Conservation (phyloP, 1,284 basidiomycete species). For the Cerioporus squamosus region DNA sequence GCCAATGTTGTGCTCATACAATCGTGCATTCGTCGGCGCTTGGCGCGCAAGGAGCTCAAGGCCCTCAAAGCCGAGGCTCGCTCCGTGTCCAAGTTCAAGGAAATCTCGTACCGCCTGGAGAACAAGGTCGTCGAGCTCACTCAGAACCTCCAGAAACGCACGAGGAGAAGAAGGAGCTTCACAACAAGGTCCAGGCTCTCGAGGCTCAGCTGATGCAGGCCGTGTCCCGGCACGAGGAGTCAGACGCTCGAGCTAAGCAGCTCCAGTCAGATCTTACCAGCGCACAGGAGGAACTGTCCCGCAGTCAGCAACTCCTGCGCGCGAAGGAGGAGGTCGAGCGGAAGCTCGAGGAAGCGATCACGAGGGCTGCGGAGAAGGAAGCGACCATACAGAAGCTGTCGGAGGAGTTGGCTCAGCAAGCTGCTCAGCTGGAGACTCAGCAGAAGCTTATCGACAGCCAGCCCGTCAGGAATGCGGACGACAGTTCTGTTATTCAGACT, state of each 20-base stretch:
- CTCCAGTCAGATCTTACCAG: conserved; percentile 75
- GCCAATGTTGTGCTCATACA: conserved; percentile 86
- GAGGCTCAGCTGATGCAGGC: conserved; percentile 88
- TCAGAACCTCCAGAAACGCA: conserved; percentile 92
- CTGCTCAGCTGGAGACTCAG: conserved; percentile 81
- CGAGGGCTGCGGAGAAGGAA: conserved; percentile 85
- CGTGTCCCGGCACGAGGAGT: conserved; percentile 89
- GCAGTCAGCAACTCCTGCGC: conserved; percentile 78
- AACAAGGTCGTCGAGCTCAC: conserved; percentile 99
- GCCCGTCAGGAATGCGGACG: conserved; percentile 74
- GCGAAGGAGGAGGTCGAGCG: conserved; percentile 86
- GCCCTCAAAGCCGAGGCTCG: conserved; percentile 89
- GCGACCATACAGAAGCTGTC: conserved; percentile 81
- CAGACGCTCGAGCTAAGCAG: conserved; percentile 78
- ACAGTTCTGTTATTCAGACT: conserved; percentile 83
- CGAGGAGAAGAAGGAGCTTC: conserved; percentile 90
- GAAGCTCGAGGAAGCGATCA: conserved; percentile 77
- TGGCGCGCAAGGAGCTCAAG: conserved; percentile 88
- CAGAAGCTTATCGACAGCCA: conserved; percentile 67
- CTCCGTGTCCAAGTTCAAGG: conserved; percentile 98
- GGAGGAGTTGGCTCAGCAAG: conserved; percentile 75
- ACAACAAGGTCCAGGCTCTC: conserved; percentile 74
- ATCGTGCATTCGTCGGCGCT: conserved; percentile 88
- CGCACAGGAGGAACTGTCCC: conserved; percentile 75
- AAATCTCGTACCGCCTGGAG: conserved; percentile 97